A percentile compares a stretch with the other conserved stretches of the same genome.
phyloP scores from a whole-genome alignment of 495 filamentous ascomycete genomes.

The Terfezia boudieri region DNA sequence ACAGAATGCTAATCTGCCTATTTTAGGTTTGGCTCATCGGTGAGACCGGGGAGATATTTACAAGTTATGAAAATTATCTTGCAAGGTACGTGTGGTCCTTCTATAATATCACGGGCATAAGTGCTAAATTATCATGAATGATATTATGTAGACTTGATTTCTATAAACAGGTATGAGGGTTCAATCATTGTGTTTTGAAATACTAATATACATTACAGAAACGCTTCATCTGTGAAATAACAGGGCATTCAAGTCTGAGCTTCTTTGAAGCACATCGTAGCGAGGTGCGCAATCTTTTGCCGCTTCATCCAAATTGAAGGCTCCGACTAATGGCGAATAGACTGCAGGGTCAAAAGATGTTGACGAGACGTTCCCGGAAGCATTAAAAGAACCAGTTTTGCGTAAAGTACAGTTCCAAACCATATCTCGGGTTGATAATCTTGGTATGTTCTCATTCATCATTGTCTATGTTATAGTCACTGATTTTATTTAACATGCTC shows the following conservation, averaged over 20 bases:
- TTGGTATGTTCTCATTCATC: conserved; percentile 34
- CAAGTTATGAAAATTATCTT: conserved; percentile 71
- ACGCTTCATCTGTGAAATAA: conserved; percentile 85
- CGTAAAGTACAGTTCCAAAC: conserved; percentile 79
- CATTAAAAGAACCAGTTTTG: conserved; percentile 73
- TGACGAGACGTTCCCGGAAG: conserved; percentile 75
- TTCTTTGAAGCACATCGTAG: conserved; percentile 86
- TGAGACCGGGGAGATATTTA: conserved; percentile 76
- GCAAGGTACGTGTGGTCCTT: conserved; percentile 32
- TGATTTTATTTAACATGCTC: conserved; percentile 8
- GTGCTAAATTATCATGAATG: not conserved
- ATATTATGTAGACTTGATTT: conserved; percentile 53
- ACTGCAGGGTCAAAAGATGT: conserved; percentile 68
- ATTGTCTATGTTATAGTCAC: conserved; percentile 4
- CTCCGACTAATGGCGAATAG: conserved; percentile 23
- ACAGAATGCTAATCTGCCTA: not conserved
- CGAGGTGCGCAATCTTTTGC: conserved; percentile 40
- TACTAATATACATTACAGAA: conserved; percentile 27
- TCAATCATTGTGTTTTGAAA: not conserved
- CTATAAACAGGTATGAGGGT: conserved; percentile 51
- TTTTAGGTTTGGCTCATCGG: conserved; percentile 77
- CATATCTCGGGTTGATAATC: conserved; percentile 70
- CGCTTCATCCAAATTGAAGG: conserved; percentile 3
- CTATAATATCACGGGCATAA: too few relatives aligned
- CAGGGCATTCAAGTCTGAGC: conserved; percentile 74